phyloP scores from a whole-genome alignment of 495 filamentous ascomycete species.

The Aspergillus sclerotiicarbonarius region DNA sequence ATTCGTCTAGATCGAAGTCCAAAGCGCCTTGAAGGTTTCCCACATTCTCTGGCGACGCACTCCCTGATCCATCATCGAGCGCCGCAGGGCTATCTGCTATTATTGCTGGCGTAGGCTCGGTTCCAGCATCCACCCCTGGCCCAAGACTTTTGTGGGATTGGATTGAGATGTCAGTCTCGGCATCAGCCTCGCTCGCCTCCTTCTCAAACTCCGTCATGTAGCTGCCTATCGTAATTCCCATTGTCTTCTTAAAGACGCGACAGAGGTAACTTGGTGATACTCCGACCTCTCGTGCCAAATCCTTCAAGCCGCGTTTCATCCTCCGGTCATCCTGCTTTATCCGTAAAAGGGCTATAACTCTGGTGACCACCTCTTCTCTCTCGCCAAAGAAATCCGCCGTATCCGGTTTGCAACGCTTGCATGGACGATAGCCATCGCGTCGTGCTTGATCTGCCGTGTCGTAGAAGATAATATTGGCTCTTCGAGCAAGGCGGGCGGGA shows the following conservation, averaged over 20 bases:
- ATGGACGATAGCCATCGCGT: conserved; percentile 21
- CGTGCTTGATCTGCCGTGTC: conserved; percentile 23
- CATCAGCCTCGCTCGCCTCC: conserved; percentile 2
- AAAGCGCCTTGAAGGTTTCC: no score
- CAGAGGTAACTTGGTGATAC: conserved; percentile 20
- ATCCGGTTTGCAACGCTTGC: conserved; percentile 55
- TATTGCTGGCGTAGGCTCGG: no score
- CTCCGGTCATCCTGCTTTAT: not conserved
- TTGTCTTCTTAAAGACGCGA: conserved; percentile 19
- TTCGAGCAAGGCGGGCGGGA: conserved; percentile 50
- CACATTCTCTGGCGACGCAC: no score
- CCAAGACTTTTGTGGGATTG: no score
- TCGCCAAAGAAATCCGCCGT: conserved; percentile 15
- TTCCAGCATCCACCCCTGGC: no score
- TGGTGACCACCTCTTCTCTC: conserved; percentile 16
- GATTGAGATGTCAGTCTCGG: not conserved
- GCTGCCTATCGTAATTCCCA: conserved; percentile 13
- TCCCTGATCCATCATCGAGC: no score
- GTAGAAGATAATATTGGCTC: conserved; percentile 53
- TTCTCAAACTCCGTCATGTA: conserved; percentile 17
- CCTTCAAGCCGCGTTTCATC: conserved; percentile 5
- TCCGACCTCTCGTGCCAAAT: conserved; percentile 14
- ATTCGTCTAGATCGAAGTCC: no score
- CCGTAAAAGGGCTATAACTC: not conserved
- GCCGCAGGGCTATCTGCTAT: no score